Conservation (phyloP, 2,329 filamentous ascomycete species). For the Aspergillus fijiensis region DNA sequence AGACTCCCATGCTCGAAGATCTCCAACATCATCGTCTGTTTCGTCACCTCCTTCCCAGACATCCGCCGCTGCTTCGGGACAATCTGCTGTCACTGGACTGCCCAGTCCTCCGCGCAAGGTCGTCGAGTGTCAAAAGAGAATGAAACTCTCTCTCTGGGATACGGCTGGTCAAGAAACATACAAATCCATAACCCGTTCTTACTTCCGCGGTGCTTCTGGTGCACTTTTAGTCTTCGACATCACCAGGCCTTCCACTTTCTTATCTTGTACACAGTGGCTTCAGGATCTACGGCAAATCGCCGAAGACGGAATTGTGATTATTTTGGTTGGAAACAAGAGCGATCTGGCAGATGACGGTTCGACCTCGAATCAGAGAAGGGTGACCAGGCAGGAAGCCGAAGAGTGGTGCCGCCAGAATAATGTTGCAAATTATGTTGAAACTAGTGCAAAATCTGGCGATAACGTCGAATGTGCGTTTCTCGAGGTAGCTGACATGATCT, state of each 20-base stretch:
- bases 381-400: constrained; percentile 78
- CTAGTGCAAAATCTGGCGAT: constrained; percentile 90
- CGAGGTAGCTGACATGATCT: constrained; percentile 91
- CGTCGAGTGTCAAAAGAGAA: constrained; percentile 63
- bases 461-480: constrained; percentile 92
- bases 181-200: constrained; percentile 90
- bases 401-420: constrained; percentile 85
- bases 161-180: constrained; percentile 97
- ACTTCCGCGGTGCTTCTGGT: constrained; percentile 79
- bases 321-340: constrained; percentile 92
- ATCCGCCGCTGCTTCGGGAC: constrained; percentile 15
- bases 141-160: constrained; percentile 95
- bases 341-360: constrained; percentile 65
- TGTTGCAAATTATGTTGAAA: constrained; percentile 92
- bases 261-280: constrained; percentile 88
- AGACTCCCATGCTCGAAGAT: constrained; percentile 16
- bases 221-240: constrained; percentile 94
- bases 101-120: constrained; percentile 39
- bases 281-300: constrained; percentile 92
- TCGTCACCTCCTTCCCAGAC: constrained; percentile 10
- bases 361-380: constrained; percentile 63
- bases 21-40: constrained; percentile 9
- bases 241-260: constrained; percentile 77
- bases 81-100: constrained; percentile 27
- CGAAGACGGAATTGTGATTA: constrained; percentile 90